Base-by-base conservation (phyloP, 1,284 basidiomycete species). In the Veloporphyrellus conicus region DNA sequence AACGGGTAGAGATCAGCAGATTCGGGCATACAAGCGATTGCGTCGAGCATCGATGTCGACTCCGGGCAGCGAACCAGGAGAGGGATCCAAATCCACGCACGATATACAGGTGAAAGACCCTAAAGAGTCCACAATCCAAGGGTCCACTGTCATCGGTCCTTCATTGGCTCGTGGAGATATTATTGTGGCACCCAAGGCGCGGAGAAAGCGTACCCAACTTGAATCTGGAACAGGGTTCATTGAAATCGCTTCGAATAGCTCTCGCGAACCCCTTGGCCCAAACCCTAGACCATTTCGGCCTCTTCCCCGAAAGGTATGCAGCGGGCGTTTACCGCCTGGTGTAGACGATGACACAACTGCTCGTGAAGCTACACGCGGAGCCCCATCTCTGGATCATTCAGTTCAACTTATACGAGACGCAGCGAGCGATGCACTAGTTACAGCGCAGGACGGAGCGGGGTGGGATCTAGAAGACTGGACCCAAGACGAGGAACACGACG, bases 401-500 rank as follows among this genome's bases (percentile, higher is more conserved):
- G 57, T 58, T 16, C 59, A 50, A 23, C 41, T 59, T 11, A 29
- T 64, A 20, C 52, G 38, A 29, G 61, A 64, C 39, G 33, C 14
- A 31, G 52, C 49, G 10, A 53, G 43, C 22, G 52, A 60, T 38
- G 57, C 44, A 9, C 37, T 53, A 4, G 41, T 23, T 6, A 3
- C 41, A 16, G n/a, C 50, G 19, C 38, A 4, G 27, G 54, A 57
- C 35, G 46, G 14, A 34, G 31, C 19, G 9, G 20, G n/a, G n/a
- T 15, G 25, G 16, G 48, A 52, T 4, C 3, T 60, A 19, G 48
- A 40, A 41, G 58, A 63, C 29, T 63, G 61, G 61, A 66, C 53
- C 40, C 48, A 53, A 36, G 51, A 57, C 11, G 34, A 52, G 14
- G 62, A 59, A 33, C 43, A 46, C 4, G 59, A 67, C 2, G 27